Conservation (phyloP, 352 stramenopile genomes). For the Salisapilia sapeloensis region DNA sequence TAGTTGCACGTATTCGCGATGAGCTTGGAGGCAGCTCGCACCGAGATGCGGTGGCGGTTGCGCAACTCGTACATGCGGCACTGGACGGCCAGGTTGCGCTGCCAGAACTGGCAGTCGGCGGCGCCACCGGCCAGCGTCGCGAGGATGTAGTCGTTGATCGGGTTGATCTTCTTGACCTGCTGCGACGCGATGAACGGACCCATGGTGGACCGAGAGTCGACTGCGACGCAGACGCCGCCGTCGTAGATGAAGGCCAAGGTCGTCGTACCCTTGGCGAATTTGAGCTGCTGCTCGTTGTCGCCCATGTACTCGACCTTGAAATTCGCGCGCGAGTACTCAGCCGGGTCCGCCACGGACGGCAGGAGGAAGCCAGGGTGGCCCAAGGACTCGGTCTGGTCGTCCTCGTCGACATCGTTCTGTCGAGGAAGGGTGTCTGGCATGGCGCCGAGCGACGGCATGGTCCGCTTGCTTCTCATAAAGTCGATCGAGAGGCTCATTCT, state of each 20-base stretch:
- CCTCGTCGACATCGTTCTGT: too few species aligned
- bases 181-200: slow-evolving; percentile 97
- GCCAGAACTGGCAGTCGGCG: slow-evolving; percentile 99
- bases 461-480: too few species aligned
- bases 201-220: slow-evolving; percentile 98
- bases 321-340: slow-evolving; percentile 90
- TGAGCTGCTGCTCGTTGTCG: slow-evolving; percentile 89
- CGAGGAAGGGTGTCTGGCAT: too few species aligned
- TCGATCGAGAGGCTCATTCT: too few species aligned
- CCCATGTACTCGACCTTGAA: slow-evolving; percentile 95
- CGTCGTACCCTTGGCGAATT: slow-evolving; percentile 99
- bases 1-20: slow-evolving; percentile 98
- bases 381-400: too few species aligned
- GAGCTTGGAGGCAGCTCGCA: slow-evolving; percentile 96
- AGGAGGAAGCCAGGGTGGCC: slow-evolving; percentile 75
- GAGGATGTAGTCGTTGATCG: slow-evolving; percentile 99
- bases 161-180: slow-evolving; percentile 99
- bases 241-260: slow-evolving; percentile 99
- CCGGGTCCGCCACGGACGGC: slow-evolving; percentile 74
- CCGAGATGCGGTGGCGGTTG: slow-evolving; percentile 98
- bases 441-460: too few species aligned
- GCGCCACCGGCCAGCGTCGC: slow-evolving; percentile 97
- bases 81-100: slow-evolving; percentile 95
- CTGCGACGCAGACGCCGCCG: slow-evolving; percentile 94
- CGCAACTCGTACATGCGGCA: slow-evolving; percentile 96